Conservation (phyloP, 2,329 filamentous ascomycete genomes). For the Leptodontidium sp. region DNA sequence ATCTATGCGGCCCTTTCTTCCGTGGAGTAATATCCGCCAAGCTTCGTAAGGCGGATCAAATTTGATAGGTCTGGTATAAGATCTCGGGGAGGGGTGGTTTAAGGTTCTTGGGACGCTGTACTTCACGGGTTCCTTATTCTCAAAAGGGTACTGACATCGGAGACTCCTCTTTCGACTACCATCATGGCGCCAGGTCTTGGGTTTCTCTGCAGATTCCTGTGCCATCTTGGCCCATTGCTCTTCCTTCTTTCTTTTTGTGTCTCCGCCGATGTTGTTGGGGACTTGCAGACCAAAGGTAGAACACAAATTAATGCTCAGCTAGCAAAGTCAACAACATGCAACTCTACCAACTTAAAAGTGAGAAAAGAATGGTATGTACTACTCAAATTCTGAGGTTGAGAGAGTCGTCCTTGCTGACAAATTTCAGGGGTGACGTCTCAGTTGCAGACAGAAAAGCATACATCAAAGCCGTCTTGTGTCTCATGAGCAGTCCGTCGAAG, state of each 20-base stretch:
- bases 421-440: conserved; percentile 14
- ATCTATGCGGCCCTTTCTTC: conserved; percentile 11
- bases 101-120: conserved; percentile 19
- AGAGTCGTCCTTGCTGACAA: background rate
- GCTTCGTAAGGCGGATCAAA: background rate
- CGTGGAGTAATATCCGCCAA: conserved; percentile 9
- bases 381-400: background rate
- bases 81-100: conserved; percentile 10
- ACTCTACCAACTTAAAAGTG: background rate
- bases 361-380: conserved; percentile 16
- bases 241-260: conserved; percentile 19
- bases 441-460: conserved; percentile 40
- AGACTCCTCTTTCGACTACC: conserved; percentile 4
- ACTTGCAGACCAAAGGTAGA: conserved; percentile 35
- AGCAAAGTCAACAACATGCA: conserved; percentile 20
- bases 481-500: conserved; percentile 45
- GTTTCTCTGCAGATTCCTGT: conserved; percentile 25
- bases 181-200: conserved; percentile 24
- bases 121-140: conserved; percentile 18
- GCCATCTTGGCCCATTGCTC: conserved; percentile 13
- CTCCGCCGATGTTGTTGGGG: conserved; percentile 31
- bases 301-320: conserved; percentile 33
- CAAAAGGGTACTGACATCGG: conserved; percentile 3
- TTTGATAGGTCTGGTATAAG: conserved; percentile 20
- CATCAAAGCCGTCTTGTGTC: conserved; percentile 49